A percentile compares a stretch with the other conserved stretches of the same genome.
These are phyloP conservation scores for Lyophyllum decastes DNA, from an alignment of 768 basidiomycete genomes.

Conservation along the genomic window DNA sequence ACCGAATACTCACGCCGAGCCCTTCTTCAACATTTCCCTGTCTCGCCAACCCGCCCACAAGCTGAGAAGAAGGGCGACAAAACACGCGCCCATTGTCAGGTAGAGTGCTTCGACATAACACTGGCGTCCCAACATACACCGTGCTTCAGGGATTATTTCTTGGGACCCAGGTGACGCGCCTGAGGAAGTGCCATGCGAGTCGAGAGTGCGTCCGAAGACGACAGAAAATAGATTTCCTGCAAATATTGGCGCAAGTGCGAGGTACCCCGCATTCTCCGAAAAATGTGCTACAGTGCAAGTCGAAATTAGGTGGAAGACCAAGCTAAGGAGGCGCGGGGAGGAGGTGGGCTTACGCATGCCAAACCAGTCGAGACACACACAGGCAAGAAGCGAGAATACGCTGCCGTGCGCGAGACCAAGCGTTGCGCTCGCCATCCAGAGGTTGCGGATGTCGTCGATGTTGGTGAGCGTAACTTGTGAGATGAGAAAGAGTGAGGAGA, in stretches of 20 bases:
- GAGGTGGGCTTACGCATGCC: constrained; percentile 64
- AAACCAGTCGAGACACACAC: constrained; percentile 87
- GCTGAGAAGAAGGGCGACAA: constrained; percentile 46
- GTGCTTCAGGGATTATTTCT: constrained; percentile 29
- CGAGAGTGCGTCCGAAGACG: constrained; percentile 78
- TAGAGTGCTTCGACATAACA: constrained; percentile 65
- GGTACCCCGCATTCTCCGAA: constrained; percentile 85
- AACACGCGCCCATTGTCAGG: constrained; percentile 49
- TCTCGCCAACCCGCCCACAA: constrained; percentile 56
- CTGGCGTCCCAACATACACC: constrained; percentile 57
- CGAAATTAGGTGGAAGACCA: not conserved
- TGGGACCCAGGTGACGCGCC: not conserved
- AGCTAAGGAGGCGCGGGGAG: not conserved
- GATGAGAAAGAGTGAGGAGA: constrained; percentile 65
- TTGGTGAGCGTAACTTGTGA: constrained; percentile 65
- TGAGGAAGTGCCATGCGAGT: constrained; percentile 52
- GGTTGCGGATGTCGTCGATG: constrained; percentile 53
- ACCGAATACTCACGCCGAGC: not conserved
- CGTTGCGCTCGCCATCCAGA: constrained; percentile 61
- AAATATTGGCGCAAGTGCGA: constrained; percentile 73
- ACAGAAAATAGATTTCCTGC: constrained; percentile 84
- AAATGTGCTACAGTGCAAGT: constrained; percentile 53
- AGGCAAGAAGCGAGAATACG: constrained; percentile 69
- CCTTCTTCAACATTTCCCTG: constrained; percentile 26
- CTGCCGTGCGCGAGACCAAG: constrained; percentile 75